These are phyloP conservation scores for Fusarium sp. DNA, from an alignment of 2,329 filamentous ascomycete genomes.

Conservation along the genomic window DNA sequence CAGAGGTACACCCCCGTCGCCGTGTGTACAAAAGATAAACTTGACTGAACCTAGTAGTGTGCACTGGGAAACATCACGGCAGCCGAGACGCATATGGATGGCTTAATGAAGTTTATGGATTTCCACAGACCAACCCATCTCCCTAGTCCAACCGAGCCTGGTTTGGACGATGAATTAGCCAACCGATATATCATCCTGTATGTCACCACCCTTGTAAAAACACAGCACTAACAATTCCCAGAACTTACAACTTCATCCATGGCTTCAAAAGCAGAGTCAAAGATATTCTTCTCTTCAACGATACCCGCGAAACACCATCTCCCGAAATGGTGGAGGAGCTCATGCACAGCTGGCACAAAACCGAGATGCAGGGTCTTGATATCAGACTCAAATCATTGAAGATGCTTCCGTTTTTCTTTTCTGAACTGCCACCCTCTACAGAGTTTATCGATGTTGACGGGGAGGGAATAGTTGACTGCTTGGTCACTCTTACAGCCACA, in stretches of 20 bases:
- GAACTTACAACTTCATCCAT: constrained; percentile 43
- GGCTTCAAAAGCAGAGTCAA: constrained; percentile 41
- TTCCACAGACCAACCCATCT: constrained; percentile 15
- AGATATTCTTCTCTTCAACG: constrained; percentile 10
- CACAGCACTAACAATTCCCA: neutral
- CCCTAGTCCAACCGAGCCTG: neutral
- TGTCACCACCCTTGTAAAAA: accelerated
- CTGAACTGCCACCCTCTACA: neutral
- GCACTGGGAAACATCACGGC: constrained; percentile 31
- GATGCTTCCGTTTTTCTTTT: constrained; percentile 41
- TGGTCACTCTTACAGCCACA: constrained; percentile 21
- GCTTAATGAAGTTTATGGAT: constrained; percentile 43
- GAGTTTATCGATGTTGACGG: constrained; percentile 27
- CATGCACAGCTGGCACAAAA: constrained; percentile 39
- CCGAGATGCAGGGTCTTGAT: constrained; percentile 18
- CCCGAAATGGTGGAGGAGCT: constrained; percentile 11
- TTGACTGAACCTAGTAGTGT: constrained; percentile 12
- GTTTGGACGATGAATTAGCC: constrained; percentile 36
- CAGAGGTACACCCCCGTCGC: constrained; percentile 21
- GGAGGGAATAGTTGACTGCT: constrained; percentile 7
- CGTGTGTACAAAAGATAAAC: accelerated
- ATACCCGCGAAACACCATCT: neutral
- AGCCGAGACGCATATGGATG: constrained; percentile 39
- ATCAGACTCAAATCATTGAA: constrained; percentile 32
- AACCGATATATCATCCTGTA: constrained; percentile 41